Percentiles rank a stretch among this genome's conserved stretches.
Conservation (phyloP, 306 rosid species). For the Glycyrrhiza uralensis region DNA sequence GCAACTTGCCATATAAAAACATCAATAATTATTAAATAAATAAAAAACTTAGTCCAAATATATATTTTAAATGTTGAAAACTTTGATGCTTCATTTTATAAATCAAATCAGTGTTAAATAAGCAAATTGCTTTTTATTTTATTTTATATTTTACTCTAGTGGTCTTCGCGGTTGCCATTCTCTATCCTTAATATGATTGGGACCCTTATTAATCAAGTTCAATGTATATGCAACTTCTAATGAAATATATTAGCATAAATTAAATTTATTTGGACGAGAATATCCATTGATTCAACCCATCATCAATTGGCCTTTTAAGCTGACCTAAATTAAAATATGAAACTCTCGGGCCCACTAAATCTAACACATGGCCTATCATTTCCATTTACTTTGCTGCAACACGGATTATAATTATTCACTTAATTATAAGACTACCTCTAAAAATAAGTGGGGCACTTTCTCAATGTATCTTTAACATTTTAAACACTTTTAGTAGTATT, state of each 20-base stretch:
- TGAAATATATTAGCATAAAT: background rate
- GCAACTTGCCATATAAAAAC: background rate
- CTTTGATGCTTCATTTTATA: constrained; percentile 2
- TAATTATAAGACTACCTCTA: background rate
- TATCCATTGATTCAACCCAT: background rate
- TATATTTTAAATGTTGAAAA: constrained; percentile 23
- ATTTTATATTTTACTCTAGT: constrained; percentile 13
- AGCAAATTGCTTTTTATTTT: constrained; percentile 10
- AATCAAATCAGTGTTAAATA: background rate
- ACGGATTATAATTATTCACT: background rate
- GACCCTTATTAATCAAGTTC: constrained; percentile 34
- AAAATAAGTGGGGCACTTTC: background rate
- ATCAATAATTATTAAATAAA: background rate
- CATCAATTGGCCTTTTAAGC: constrained; percentile 18
- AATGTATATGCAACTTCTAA: constrained; percentile 25
- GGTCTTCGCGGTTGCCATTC: constrained; percentile 14
- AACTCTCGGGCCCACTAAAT: constrained; percentile 16
- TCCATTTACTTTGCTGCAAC: constrained; percentile 10
- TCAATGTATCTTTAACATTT: background rate
- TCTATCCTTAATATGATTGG: constrained; percentile 17
- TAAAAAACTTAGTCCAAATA: background rate
- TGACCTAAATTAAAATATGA: constrained; percentile 21
- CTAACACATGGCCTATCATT: constrained; percentile 4
- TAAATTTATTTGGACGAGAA: background rate
- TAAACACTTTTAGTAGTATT: background rate